Percentiles rank a stretch among this genome's conserved stretches.
Evolutionary conservation across 140 eudicot species (phyloP).

Genomic region (Flaveria floridana): DNA sequence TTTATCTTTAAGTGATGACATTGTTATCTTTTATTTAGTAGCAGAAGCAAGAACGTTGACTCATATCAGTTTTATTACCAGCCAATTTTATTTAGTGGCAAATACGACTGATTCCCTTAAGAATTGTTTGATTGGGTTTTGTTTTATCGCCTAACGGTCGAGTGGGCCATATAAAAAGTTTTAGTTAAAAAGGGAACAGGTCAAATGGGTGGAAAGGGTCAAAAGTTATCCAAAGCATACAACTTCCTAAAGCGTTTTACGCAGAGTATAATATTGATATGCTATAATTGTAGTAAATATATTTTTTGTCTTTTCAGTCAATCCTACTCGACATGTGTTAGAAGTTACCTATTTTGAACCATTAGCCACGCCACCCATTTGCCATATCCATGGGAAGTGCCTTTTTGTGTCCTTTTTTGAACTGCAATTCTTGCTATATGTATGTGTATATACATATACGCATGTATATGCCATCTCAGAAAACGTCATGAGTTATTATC

Average conservation of each 20-base stretch:
- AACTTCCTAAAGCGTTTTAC: not conserved
- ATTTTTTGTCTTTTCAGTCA: not conserved
- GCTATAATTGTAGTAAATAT: not conserved
- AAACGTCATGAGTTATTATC: not conserved
- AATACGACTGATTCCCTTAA: not conserved
- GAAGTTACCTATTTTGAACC: not conserved
- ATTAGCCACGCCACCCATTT: not conserved
- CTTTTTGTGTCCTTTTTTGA: constrained; percentile 1
- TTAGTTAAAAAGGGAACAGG: not conserved
- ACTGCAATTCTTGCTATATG: not conserved
- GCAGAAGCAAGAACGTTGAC: constrained; percentile 14
- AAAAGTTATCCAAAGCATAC: not conserved
- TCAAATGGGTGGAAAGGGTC: not conserved
- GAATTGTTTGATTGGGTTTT: constrained; percentile 1
- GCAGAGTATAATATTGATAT: not conserved
- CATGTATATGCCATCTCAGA: not conserved
- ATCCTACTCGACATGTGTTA: not conserved
- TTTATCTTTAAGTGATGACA: not conserved
- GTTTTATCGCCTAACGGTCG: not conserved
- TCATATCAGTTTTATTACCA: not conserved
- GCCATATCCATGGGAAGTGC: not conserved
- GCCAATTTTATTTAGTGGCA: not conserved
- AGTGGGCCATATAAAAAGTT: not conserved
- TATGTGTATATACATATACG: not conserved
- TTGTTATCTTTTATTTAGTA: constrained; percentile 9